These are phyloP conservation scores for Fusarium sp. DNA, from an alignment of 2,329 filamentous ascomycete species.

Conservation along the genomic window DNA sequence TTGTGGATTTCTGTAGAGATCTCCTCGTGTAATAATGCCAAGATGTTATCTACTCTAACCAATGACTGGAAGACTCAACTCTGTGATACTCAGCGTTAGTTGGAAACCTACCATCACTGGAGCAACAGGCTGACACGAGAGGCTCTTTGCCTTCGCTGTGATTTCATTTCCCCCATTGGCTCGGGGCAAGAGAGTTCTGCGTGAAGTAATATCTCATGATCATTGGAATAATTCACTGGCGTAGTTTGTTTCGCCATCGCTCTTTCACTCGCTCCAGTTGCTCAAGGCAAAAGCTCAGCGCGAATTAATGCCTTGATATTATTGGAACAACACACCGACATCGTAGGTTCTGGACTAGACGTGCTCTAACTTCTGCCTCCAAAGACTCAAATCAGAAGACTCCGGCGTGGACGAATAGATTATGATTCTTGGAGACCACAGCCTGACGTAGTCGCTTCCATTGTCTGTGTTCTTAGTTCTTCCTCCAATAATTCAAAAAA, in stretches of 20 bases:
- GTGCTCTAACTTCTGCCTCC: too few relatives aligned
- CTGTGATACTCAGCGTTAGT: background rate
- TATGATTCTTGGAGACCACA: background rate
- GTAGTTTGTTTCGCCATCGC: background rate
- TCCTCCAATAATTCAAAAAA: too few relatives aligned
- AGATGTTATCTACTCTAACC: background rate
- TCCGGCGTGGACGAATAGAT: background rate
- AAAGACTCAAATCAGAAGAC: background rate
- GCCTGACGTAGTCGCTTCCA: too few relatives aligned
- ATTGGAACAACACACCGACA: too few relatives aligned
- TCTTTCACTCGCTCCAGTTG: background rate
- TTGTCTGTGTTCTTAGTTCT: background rate
- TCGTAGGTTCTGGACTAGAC: too few relatives aligned
- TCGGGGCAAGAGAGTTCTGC: background rate
- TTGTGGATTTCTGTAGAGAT: background rate
- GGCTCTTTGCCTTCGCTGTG: too few relatives aligned
- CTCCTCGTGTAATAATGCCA: background rate
- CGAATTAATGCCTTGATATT: too few relatives aligned
- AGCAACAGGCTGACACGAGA: background rate
- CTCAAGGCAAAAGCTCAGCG: background rate
- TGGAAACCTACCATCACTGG: background rate
- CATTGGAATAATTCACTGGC: background rate
- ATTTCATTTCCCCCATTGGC: background rate
- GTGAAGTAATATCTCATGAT: too few relatives aligned
- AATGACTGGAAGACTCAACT: background rate